Base-by-base conservation (phyloP, 208 protist genomes). In the Acanthamoeba castellanii region DNA sequence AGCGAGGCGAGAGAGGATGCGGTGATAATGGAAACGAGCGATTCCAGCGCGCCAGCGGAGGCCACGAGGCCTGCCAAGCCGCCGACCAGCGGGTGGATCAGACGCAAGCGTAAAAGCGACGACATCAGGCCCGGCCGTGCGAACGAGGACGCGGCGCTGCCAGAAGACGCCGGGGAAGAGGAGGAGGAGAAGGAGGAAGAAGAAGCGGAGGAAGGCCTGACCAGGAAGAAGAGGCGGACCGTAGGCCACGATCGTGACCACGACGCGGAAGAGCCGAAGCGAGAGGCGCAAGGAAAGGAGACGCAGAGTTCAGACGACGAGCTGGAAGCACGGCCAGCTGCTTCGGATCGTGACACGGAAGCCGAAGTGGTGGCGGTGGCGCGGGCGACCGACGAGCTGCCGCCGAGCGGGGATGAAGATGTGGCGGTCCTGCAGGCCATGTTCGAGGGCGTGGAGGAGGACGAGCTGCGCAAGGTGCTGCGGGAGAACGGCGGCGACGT, bases 221-320 rank as follows among this genome's bases (percentile, higher is more conserved):
- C 32, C 27, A 78, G 37, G 70, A 78, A 78, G 70, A 78, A n/a
- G 30, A 78, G 70, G 70, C n/a, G n/a, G 20, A 78, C 20, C 30
- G 30, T 42, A 9, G 70, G 3, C 30, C 7, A 78, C 30, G 70
- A 0, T 42, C 70, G 70, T 16, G 37, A 78, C 9, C 22, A 25
- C 7, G 70, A 78, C 7, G 11, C 11, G 6, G 70, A 78, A n/a
- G 16, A 55, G 50, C 13, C 9, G 1, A 3, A 55, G 5, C 13
- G 16, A 18, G 16, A 55, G 50, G 50, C 9, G n/a, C 11, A 20
- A 20, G 70, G 0, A 2, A n/a, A 78, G n/a, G 37, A 45, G 20
- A 13, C 59, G 30, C 37, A 37, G 37, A 37, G 37, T 37, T 37
- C 37, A 37, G 37, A 37, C 37, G 37, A 37, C 37, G 37, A 37